Base-by-base conservation (phyloP, 495 filamentous ascomycete genomes). In the Polyplosphaeria fusca region DNA sequence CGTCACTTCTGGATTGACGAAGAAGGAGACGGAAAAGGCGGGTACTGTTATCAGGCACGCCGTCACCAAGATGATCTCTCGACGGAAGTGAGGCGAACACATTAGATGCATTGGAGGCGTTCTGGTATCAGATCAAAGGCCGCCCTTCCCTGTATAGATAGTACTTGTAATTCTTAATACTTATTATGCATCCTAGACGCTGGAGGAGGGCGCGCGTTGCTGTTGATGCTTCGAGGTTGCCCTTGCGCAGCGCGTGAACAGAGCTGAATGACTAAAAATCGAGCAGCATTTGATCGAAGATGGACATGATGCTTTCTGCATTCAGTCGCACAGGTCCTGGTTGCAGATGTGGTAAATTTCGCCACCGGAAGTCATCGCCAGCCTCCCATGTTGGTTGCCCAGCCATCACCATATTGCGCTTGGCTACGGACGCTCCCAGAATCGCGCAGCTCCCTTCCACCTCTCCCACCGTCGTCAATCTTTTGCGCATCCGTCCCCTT, bases 21-120 rank as follows among this genome's bases (percentile, higher is more conserved):
- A 87, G 76, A 96, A 95, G 74, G 93, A 98, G 70, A 85, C 89
- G 40, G 93, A 98, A 74, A 92, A 90, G 73, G 88, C 93, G 2
- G 93, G 92, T 2, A 81, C 83, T 3, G 86, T 82, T 4, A 88
- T 97, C 54, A 80, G 94, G 47, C 92, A 96, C 73, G 93, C 91
- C 18, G 88, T 96, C 63, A 95, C 91, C 26, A 96, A 95, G 75
- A 84, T 96, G 46, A 68, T 87, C 66, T 82, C 76, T 68, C 76
- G 76, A 58, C 76, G 71, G 70, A 82, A 73, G 64, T 80, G 54
- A 35, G 30, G 30, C 9, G 9, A 9, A 7, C 9, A 9, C n/a
- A n/a, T 35, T 35, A n/a, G 30, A 35, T 35, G 47, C 55, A 46
- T 51, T 13, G 25, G 28, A 37, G 53, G 44, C 23, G 44, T 49